A percentile compares a stretch with the other conserved stretches of the same genome.
phyloP scores from a whole-genome alignment of 768 basidiomycete species.

The Boletus reticulatus region DNA sequence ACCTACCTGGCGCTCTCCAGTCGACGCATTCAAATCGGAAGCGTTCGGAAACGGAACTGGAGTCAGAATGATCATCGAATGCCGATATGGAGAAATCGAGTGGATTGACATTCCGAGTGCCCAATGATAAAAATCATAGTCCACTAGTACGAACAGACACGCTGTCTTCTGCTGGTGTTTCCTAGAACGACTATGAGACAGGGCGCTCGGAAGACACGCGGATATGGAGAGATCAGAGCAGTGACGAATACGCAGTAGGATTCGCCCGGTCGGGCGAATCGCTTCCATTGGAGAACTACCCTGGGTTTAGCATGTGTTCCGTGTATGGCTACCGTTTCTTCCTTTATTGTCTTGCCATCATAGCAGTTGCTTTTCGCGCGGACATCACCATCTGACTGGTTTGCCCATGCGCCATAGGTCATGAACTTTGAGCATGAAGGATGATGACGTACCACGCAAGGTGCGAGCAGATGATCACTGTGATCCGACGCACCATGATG shows the following conservation, averaged over 20 bases:
- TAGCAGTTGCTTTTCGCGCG: neutral
- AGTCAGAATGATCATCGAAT: neutral
- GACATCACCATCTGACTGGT: neutral
- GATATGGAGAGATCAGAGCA: neutral
- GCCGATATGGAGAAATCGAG: neutral
- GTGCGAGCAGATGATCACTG: neutral
- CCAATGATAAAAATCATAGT: neutral
- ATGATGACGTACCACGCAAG: slow-evolving; percentile 8
- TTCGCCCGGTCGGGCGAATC: slow-evolving; percentile 12
- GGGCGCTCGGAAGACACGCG: neutral
- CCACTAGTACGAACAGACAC: neutral
- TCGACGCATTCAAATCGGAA: neutral
- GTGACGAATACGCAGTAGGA: slow-evolving; percentile 5
- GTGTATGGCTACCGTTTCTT: neutral
- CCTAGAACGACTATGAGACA: neutral
- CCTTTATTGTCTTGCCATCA: neutral
- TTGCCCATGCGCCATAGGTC: neutral
- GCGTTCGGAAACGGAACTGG: neutral
- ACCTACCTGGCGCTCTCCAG: neutral
- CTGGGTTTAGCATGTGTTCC: neutral
- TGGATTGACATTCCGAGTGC: neutral
- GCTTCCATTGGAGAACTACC: slow-evolving; percentile 4
- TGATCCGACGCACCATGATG: slow-evolving; percentile 7
- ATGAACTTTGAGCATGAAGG: neutral
- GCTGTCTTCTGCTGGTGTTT: neutral